These are phyloP conservation scores for Ogataea philodendri DNA, from an alignment of 805 yeast genomes.

Conservation along the genomic window DNA sequence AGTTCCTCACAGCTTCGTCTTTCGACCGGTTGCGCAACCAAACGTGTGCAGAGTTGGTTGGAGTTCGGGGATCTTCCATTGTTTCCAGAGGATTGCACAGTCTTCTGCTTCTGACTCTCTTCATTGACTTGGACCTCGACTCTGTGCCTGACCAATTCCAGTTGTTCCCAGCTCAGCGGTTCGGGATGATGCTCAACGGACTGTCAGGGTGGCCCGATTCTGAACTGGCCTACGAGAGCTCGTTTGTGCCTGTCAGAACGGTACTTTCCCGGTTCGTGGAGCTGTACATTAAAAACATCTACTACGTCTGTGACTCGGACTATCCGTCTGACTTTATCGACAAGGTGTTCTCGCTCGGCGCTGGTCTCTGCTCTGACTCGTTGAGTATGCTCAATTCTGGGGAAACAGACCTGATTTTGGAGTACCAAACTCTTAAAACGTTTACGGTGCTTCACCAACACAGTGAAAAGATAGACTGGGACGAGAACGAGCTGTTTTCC, in stretches of 20 bases:
- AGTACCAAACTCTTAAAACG: conserved; percentile 46
- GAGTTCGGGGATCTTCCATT: conserved; percentile 45
- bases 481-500: conserved; percentile 40
- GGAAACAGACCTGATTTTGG: conserved; percentile 37
- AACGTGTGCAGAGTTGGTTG: conserved; percentile 64
- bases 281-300: conserved; percentile 31
- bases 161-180: conserved; percentile 62
- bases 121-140: conserved; percentile 37
- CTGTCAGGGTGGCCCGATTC: conserved; percentile 59
- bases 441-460: conserved; percentile 33
- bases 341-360: conserved; percentile 38
- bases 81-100: conserved; percentile 42
- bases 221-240: conserved; percentile 56
- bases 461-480: conserved; percentile 34
- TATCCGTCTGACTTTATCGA: conserved; percentile 30
- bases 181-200: conserved; percentile 57
- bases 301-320: conserved; percentile 27
- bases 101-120: conserved; percentile 46
- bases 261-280: conserved; percentile 46
- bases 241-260: conserved; percentile 50
- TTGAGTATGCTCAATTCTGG: conserved; percentile 37
- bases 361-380: conserved; percentile 42
- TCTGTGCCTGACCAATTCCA: conserved; percentile 26
- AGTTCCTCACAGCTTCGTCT: conserved; percentile 35
- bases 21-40: conserved; percentile 56